These are phyloP conservation scores for Suillus subalutaceus DNA, from an alignment of 768 basidiomycete genomes.

Conservation along the genomic window DNA sequence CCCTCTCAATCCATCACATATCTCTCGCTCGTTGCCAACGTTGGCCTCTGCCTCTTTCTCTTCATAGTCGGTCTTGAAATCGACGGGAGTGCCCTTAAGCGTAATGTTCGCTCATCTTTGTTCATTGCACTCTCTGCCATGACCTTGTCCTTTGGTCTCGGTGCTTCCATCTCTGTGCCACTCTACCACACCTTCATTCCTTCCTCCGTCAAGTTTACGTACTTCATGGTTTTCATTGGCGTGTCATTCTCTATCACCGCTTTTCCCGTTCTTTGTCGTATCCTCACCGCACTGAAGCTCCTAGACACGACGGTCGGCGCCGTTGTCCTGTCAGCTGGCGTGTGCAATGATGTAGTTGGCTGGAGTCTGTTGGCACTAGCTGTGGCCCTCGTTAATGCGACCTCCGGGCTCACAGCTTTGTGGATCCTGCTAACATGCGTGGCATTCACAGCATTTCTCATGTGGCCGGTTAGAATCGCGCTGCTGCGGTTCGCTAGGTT, in stretches of 20 bases:
- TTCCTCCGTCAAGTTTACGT: constrained; percentile 61
- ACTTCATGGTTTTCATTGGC: constrained; percentile 94
- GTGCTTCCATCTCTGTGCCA: constrained; percentile 72
- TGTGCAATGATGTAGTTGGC: constrained; percentile 86
- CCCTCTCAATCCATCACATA: constrained; percentile 70
- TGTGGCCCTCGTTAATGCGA: constrained; percentile 90
- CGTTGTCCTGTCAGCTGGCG: constrained; percentile 90
- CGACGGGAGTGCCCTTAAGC: constrained; percentile 76
- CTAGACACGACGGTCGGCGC: constrained; percentile 93
- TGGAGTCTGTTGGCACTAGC: constrained; percentile 91
- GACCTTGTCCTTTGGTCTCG: constrained; percentile 84
- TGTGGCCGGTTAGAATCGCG: constrained; percentile 64
- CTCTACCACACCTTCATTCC: constrained; percentile 78
- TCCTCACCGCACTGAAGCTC: constrained; percentile 87
- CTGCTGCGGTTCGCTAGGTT: constrained; percentile 73
- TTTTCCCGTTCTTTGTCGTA: constrained; percentile 88
- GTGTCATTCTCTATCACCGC: constrained; percentile 91
- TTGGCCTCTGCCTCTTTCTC: constrained; percentile 86
- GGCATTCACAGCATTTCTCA: constrained; percentile 77
- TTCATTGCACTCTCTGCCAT: constrained; percentile 83
- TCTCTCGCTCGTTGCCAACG: constrained; percentile 85
- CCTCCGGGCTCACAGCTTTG: constrained; percentile 79
- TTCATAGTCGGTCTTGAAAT: constrained; percentile 95
- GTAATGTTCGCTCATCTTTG: constrained; percentile 67
- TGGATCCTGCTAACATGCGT: constrained; percentile 82